Evolutionary conservation across 1,284 basidiomycete species (phyloP).

Genomic region (Fistulinella staudtii): DNA sequence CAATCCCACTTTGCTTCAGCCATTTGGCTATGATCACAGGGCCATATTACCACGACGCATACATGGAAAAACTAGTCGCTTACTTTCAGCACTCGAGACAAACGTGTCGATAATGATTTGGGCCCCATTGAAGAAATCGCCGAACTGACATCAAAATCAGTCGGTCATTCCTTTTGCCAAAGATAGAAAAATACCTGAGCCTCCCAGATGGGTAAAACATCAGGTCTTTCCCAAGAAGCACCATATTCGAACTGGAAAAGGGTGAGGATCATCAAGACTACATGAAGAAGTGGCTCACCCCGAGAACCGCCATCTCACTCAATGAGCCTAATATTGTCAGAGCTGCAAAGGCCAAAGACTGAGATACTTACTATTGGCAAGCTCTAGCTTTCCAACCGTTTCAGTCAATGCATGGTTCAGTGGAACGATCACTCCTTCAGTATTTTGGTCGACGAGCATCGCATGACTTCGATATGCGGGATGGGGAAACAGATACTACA

Average conservation of each 20-base stretch:
- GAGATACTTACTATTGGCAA: slow-evolving; percentile 72
- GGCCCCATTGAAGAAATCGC: slow-evolving; percentile 90
- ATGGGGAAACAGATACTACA: not conserved
- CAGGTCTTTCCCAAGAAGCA: slow-evolving; percentile 79
- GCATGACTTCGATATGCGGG: slow-evolving; percentile 54
- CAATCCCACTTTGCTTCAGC: slow-evolving; percentile 88
- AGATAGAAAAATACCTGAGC: slow-evolving; percentile 55
- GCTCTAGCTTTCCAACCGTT: slow-evolving; percentile 69
- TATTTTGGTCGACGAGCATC: slow-evolving; percentile 84
- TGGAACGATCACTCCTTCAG: slow-evolving; percentile 74
- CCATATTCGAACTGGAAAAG: slow-evolving; percentile 75
- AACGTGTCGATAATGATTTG: slow-evolving; percentile 89
- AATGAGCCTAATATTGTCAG: slow-evolving; percentile 56
- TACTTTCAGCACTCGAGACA: slow-evolving; percentile 78
- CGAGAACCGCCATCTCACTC: slow-evolving; percentile 84
- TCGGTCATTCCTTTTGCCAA: slow-evolving; percentile 1
- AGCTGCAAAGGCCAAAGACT: not conserved
- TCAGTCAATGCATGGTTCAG: slow-evolving; percentile 59
- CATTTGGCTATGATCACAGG: slow-evolving; percentile 72
- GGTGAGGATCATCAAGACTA: slow-evolving; percentile 9
- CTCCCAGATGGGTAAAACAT: slow-evolving; percentile 84
- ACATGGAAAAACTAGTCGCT: slow-evolving; percentile 22
- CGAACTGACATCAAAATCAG: slow-evolving; percentile 46
- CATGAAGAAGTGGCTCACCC: slow-evolving; percentile 44
- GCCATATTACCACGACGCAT: not conserved